Percentiles rank a stretch among this genome's conserved stretches.
Evolutionary conservation across 2,329 filamentous ascomycete species (phyloP).

Genomic region (Elsinoe australis): DNA sequence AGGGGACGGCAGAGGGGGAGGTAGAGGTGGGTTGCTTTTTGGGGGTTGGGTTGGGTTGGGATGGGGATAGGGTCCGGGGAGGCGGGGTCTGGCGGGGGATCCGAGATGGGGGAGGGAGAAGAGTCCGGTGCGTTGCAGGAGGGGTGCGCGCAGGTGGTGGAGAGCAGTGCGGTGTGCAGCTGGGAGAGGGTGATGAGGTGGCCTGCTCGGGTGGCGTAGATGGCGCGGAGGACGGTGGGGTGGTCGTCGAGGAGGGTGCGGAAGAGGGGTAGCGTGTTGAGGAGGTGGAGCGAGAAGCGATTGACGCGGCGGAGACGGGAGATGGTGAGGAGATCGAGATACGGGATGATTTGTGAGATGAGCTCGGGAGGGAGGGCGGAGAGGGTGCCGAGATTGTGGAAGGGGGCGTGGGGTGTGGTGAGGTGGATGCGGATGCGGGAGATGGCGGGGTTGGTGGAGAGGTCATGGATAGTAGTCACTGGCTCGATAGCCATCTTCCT

Average conservation of each 20-base stretch:
- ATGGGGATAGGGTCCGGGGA: not conserved
- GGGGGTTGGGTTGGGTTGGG: not conserved
- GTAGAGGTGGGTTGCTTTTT: slow-evolving; percentile 8
- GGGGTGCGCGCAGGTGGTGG: not conserved
- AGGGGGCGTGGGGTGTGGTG: not conserved
- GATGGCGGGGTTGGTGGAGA: not conserved
- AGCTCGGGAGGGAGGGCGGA: not conserved
- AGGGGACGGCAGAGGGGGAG: slow-evolving; percentile 6
- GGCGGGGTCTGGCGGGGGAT: not conserved
- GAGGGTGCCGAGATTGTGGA: slow-evolving; percentile 7
- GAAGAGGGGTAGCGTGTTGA: slow-evolving; percentile 1
- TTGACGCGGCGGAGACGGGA: slow-evolving; percentile 9
- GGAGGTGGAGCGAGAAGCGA: not conserved
- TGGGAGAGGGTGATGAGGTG: not conserved
- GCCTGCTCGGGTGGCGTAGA: slow-evolving; percentile 2
- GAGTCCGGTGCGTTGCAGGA: not conserved
- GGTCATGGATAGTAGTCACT: not conserved
- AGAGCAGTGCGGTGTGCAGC: not conserved
- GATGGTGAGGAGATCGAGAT: slow-evolving; percentile 8
- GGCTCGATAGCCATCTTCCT: too few relatives aligned
- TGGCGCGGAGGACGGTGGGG: slow-evolving; percentile 12
- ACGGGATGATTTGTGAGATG: not conserved
- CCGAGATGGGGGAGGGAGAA: not conserved
- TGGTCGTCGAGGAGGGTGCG: not conserved
- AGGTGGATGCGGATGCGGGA: slow-evolving; percentile 2